Conservation (phyloP, 2,329 filamentous ascomycete genomes). For the Pseudogymnoascus sp. region DNA sequence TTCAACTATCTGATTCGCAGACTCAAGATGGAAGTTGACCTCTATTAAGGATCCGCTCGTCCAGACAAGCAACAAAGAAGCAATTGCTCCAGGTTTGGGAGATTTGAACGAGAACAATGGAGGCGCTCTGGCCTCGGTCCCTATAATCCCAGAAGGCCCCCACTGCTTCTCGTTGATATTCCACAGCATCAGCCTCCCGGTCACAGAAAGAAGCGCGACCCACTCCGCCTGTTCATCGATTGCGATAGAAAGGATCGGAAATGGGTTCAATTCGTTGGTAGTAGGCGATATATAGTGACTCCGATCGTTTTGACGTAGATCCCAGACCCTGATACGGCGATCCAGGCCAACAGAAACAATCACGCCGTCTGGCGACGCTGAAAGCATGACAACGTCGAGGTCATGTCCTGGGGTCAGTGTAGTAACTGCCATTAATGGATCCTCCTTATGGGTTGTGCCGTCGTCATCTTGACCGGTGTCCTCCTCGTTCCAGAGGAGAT, state of each 20-base stretch:
- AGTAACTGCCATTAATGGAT: slow-evolving; percentile 48
- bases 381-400: slow-evolving; percentile 60
- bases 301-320: slow-evolving; percentile 36
- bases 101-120: slow-evolving; percentile 56
- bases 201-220: slow-evolving; percentile 56
- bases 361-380: slow-evolving; percentile 53
- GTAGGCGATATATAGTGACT: slow-evolving; percentile 32
- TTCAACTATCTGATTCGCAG: slow-evolving; percentile 31
- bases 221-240: slow-evolving; percentile 57
- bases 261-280: slow-evolving; percentile 34
- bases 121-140: slow-evolving; percentile 49
- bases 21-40: slow-evolving; percentile 28
- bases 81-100: slow-evolving; percentile 29
- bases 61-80: slow-evolving; percentile 51
- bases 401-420: slow-evolving; percentile 55
- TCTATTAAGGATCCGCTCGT: slow-evolving; percentile 56
- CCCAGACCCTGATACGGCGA: slow-evolving; percentile 58
- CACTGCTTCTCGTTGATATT: slow-evolving; percentile 49
- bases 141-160: slow-evolving; percentile 45
- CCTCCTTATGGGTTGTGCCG: slow-evolving; percentile 35
- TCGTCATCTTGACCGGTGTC: slow-evolving; percentile 37
- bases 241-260: slow-evolving; percentile 53
- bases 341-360: slow-evolving; percentile 65
- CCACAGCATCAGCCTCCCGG: slow-evolving; percentile 54
- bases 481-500: slow-evolving; percentile 60